Percentiles rank a stretch among this genome's conserved stretches.
Evolutionary conservation across 768 basidiomycete species (phyloP).

Genomic region (Erythrobasidium yunnanense): DNA sequence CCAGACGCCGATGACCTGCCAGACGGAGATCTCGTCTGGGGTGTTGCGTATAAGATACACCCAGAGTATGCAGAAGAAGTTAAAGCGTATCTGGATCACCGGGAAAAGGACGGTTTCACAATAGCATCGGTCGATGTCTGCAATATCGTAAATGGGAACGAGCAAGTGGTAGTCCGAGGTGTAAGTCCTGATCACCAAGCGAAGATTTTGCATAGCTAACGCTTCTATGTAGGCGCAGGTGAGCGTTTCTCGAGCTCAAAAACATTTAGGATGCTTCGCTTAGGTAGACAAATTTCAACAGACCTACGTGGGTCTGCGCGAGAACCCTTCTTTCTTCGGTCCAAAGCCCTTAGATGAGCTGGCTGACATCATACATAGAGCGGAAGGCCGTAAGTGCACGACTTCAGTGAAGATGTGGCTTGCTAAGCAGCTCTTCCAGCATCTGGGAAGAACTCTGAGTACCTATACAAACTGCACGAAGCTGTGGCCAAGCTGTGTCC

Average conservation of each 20-base stretch:
- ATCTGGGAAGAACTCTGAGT: conserved; percentile 17
- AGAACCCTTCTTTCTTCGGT: conserved; percentile 13
- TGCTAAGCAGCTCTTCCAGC: conserved; percentile 7
- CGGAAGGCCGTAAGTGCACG: conserved; percentile 10
- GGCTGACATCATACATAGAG: background rate
- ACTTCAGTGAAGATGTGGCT: background rate
- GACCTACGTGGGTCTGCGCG: conserved; percentile 10
- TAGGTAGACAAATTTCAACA: background rate
- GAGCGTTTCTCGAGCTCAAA: background rate
- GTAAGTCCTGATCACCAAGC: background rate
- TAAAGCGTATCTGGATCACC: conserved; percentile 24
- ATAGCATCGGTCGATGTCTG: conserved; percentile 23
- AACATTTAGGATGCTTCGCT: background rate
- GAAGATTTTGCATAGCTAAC: background rate
- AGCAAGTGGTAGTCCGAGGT: conserved; percentile 1
- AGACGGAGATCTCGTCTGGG: conserved; percentile 11
- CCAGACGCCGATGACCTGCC: conserved; percentile 12
- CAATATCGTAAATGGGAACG: background rate
- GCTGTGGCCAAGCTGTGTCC: conserved; percentile 11
- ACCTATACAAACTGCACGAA: conserved; percentile 16
- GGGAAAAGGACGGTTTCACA: conserved; percentile 28
- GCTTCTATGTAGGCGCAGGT: too few relatives aligned
- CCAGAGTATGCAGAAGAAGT: conserved; percentile 23
- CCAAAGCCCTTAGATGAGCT: conserved; percentile 18
- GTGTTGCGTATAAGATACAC: conserved; percentile 24